Conservation (phyloP, 306 rosid genomes). For the Sphenostylis stenocarpa region DNA sequence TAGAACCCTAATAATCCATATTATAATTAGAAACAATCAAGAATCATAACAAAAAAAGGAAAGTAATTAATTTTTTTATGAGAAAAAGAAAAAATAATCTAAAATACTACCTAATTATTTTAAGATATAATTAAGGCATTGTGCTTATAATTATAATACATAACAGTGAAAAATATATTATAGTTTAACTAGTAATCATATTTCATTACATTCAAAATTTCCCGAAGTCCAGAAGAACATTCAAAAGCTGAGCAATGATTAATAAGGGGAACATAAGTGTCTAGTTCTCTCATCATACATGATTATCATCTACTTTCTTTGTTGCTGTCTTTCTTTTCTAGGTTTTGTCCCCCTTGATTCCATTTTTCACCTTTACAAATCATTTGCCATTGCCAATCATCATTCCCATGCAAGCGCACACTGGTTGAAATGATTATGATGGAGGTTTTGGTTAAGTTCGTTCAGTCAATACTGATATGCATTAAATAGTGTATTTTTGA, state of each 20-base stretch:
- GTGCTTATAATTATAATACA: neutral
- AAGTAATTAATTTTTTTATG: too few relatives aligned
- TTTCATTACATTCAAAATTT: neutral
- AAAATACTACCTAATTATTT: neutral
- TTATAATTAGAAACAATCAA: too few relatives aligned
- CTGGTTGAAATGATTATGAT: conserved; percentile 19
- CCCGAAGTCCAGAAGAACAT: neutral
- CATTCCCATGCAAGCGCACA: neutral
- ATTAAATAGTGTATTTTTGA: neutral
- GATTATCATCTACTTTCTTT: neutral
- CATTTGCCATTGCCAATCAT: neutral
- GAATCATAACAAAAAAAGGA: neutral
- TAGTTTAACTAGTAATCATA: neutral
- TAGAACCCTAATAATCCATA: too few relatives aligned
- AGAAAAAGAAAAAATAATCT: neutral
- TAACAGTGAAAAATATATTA: neutral
- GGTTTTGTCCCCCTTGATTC: conserved; percentile 20
- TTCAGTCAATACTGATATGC: neutral
- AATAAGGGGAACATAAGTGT: neutral
- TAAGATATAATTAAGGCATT: neutral
- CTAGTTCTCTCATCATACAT: neutral
- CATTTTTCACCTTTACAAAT: conserved; percentile 3
- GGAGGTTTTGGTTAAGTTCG: conserved; percentile 9
- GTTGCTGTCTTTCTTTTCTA: neutral
- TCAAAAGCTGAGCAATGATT: neutral